A percentile compares a stretch with the other conserved stretches of the same genome.
Conservation (phyloP, 176 grass and related monocot genomes). For the Rhynchospora breviuscula region DNA sequence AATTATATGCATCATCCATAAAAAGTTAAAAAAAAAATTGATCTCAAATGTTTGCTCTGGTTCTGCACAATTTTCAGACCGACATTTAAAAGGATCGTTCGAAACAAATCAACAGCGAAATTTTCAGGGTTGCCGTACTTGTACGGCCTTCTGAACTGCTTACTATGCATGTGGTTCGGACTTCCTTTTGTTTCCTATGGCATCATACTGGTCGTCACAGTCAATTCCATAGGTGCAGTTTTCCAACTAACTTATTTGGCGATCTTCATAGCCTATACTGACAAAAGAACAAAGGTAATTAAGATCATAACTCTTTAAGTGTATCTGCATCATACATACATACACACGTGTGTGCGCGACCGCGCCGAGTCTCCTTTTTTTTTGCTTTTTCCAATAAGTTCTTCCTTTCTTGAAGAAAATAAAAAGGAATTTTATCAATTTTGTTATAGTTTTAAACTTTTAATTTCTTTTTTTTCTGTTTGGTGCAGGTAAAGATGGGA, state of each 20-base stretch:
- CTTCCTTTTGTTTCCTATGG: slow-evolving; percentile 87
- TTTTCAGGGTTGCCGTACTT: slow-evolving; percentile 89
- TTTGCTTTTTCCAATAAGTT: background rate
- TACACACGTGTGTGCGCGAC: no score
- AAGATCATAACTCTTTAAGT: no score
- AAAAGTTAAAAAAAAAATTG: no score
- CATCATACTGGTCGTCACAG: slow-evolving; percentile 63
- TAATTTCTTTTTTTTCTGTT: background rate
- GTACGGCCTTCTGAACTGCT: slow-evolving; percentile 91
- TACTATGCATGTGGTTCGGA: slow-evolving; percentile 94
- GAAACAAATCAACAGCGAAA: slow-evolving; percentile 82
- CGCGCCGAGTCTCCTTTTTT: background rate
- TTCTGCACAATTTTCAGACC: slow-evolving; percentile 36
- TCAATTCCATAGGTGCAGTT: slow-evolving; percentile 84
- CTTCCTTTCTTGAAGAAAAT: background rate
- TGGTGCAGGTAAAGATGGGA: slow-evolving; percentile 63
- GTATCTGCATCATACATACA: no score
- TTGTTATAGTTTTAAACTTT: background rate
- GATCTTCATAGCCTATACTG: slow-evolving; percentile 56
- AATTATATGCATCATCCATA: no score
- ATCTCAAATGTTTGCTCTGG: no score
- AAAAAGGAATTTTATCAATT: no score
- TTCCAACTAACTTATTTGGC: slow-evolving; percentile 76
- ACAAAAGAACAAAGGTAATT: slow-evolving; percentile 48
- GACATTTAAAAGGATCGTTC: slow-evolving; percentile 73